Conservation (phyloP, 169 alveolate genomes). For the Eimeria necatrix region DNA sequence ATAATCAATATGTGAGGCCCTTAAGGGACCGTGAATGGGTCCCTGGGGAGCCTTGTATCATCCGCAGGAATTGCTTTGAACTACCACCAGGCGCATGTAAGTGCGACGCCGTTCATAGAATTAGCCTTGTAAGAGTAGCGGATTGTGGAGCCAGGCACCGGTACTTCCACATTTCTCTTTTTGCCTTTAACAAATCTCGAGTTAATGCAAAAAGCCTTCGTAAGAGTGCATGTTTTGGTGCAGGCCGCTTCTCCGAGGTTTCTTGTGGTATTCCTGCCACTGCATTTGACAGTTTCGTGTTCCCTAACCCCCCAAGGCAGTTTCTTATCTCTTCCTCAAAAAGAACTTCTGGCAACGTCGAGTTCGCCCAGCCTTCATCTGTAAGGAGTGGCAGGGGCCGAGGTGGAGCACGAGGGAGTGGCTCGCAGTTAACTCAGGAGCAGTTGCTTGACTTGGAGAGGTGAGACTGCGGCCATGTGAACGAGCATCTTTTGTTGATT, state of each 20-base stretch:
- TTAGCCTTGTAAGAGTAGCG: not conserved
- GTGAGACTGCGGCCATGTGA: not conserved
- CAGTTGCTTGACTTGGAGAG: constrained; percentile 68
- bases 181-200: no score
- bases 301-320: constrained; percentile 79
- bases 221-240: not conserved
- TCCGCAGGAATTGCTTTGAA: constrained; percentile 70
- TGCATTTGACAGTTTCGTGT: constrained; percentile 75
- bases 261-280: constrained; percentile 73
- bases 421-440: constrained; percentile 49
- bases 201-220: no score
- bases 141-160: no score
- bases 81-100: constrained; percentile 81
- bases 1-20: constrained; percentile 77
- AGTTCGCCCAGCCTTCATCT: not conserved
- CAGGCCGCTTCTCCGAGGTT: constrained; percentile 61
- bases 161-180: no score
- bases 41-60: constrained; percentile 78
- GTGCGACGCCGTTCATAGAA: not conserved
- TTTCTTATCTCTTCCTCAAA: constrained; percentile 53
- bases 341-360: constrained; percentile 30
- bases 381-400: constrained; percentile 21
- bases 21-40: constrained; percentile 78
- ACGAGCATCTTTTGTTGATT: no score
- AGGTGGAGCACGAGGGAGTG: not conserved